These are phyloP conservation scores for Lachancea waltii DNA, from an alignment of 805 yeast genomes.

Conservation along the genomic window DNA sequence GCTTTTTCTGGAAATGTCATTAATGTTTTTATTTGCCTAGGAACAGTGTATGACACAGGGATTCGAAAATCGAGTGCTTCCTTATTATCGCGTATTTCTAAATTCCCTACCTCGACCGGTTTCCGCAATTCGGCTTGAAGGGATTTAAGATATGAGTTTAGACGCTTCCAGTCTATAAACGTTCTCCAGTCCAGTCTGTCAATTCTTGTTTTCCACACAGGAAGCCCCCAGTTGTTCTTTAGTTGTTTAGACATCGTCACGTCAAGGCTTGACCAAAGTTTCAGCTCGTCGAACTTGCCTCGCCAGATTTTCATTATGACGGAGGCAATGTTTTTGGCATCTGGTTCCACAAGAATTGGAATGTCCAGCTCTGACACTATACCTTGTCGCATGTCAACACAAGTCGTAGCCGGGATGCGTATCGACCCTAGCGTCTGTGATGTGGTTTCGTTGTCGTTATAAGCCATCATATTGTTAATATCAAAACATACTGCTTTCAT, in stretches of 20 bases:
- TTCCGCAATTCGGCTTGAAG: slow-evolving; percentile 4
- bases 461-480: slow-evolving; percentile 24
- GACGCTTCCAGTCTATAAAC: slow-evolving; percentile 16
- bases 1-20: slow-evolving; percentile 14
- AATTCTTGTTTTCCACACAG: slow-evolving; percentile 14
- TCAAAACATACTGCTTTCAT: slow-evolving; percentile 21
- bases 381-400: slow-evolving; percentile 21
- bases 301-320: slow-evolving; percentile 27
- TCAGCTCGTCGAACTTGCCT: slow-evolving; percentile 20
- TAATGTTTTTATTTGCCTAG: slow-evolving; percentile 10
- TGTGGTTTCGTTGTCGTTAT: slow-evolving; percentile 13
- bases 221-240: slow-evolving; percentile 9
- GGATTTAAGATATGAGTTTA: slow-evolving; percentile 12
- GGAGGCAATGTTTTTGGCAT: slow-evolving; percentile 20
- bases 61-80: slow-evolving; percentile 22
- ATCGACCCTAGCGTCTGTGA: slow-evolving; percentile 16
- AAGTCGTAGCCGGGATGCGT: slow-evolving; percentile 17
- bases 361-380: slow-evolving; percentile 18
- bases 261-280: slow-evolving; percentile 24
- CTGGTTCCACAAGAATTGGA: slow-evolving; percentile 23
- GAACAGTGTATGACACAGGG: slow-evolving; percentile 21
- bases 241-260: slow-evolving; percentile 16
- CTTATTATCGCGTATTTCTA: slow-evolving; percentile 20
- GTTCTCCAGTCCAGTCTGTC: slow-evolving; percentile 21
- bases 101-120: slow-evolving; percentile 19